Evolutionary conservation across 495 filamentous ascomycete species (phyloP).

Genomic region (Trichoderma parareesei): DNA sequence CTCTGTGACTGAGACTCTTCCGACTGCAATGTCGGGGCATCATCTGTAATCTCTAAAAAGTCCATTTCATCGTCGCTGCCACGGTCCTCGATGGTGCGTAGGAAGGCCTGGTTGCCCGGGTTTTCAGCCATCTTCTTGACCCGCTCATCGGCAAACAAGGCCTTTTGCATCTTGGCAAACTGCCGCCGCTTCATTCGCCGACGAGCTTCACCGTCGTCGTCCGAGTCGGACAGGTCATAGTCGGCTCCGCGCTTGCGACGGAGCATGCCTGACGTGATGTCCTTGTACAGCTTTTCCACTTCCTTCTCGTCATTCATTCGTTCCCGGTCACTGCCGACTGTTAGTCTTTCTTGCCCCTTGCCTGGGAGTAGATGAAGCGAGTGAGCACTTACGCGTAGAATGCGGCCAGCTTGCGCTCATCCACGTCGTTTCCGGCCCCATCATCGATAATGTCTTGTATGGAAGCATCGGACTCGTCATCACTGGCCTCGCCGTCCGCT

Average conservation of each 20-base stretch:
- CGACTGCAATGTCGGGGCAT: neutral
- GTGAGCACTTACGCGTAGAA: slow-evolving; percentile 69
- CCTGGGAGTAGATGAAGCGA: neutral
- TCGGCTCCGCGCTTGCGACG: slow-evolving; percentile 68
- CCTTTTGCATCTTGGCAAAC: slow-evolving; percentile 85
- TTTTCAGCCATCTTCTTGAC: slow-evolving; percentile 85
- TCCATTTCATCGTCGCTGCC: slow-evolving; percentile 72
- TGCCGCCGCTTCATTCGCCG: slow-evolving; percentile 76
- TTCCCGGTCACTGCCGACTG: slow-evolving; percentile 50
- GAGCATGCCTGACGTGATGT: slow-evolving; percentile 79
- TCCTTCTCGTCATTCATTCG: slow-evolving; percentile 69
- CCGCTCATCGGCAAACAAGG: slow-evolving; percentile 82
- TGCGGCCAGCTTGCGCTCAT: slow-evolving; percentile 74
- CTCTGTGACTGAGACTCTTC: slow-evolving; percentile 24
- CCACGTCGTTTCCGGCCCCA: slow-evolving; percentile 54
- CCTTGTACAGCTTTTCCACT: slow-evolving; percentile 81
- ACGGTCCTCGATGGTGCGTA: slow-evolving; percentile 78
- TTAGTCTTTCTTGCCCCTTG: slow-evolving; percentile 11
- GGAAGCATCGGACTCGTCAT: slow-evolving; percentile 53
- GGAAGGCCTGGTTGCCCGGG: slow-evolving; percentile 83
- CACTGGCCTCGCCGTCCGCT: slow-evolving; percentile 76
- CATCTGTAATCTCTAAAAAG: slow-evolving; percentile 48
- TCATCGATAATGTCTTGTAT: slow-evolving; percentile 88
- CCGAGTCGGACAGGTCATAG: slow-evolving; percentile 78
- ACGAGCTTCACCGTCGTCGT: slow-evolving; percentile 70